A percentile compares a stretch with the other conserved stretches of the same genome.
Conservation (phyloP, 495 filamentous ascomycete species). For the Talaromyces wortmannii region DNA sequence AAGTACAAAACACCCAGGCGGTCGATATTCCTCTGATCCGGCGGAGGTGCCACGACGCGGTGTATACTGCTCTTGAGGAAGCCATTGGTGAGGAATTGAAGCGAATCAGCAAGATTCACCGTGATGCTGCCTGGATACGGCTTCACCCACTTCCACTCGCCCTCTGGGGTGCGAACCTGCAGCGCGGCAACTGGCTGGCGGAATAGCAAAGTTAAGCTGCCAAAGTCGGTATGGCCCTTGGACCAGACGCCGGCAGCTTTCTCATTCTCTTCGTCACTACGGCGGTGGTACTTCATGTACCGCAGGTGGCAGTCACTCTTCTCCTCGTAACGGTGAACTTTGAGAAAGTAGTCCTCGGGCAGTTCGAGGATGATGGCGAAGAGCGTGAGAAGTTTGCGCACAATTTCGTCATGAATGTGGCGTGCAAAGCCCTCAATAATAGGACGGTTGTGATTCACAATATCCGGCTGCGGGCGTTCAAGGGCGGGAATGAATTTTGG, state of each 20-base stretch:
- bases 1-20: constrained; percentile 44
- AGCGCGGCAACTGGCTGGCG: constrained; percentile 49
- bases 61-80: constrained; percentile 46
- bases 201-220: constrained; percentile 47
- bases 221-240: constrained; percentile 47
- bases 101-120: constrained; percentile 43
- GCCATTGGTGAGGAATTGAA: constrained; percentile 40
- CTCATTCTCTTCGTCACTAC: constrained; percentile 37
- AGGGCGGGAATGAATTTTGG: constrained; percentile 39
- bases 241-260: constrained; percentile 31
- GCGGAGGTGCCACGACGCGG: constrained; percentile 42
- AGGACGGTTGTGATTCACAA: constrained; percentile 3
- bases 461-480: constrained; percentile 23
- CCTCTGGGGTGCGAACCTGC: constrained; percentile 28
- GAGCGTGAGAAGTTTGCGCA: constrained; percentile 37
- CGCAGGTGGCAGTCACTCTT: constrained; percentile 41
- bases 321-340: constrained; percentile 41
- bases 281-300: constrained; percentile 47
- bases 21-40: constrained; percentile 44
- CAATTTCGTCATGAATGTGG: constrained; percentile 41
- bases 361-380: constrained; percentile 47
- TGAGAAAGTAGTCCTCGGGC: constrained; percentile 41
- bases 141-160: constrained; percentile 32
- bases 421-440: constrained; percentile 41
- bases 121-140: constrained; percentile 44